Evolutionary conservation across 2,329 filamentous ascomycete species (phyloP), one percentile per base, ranked within the genome.

Genomic region (Colletotrichum falcatum): DNA sequence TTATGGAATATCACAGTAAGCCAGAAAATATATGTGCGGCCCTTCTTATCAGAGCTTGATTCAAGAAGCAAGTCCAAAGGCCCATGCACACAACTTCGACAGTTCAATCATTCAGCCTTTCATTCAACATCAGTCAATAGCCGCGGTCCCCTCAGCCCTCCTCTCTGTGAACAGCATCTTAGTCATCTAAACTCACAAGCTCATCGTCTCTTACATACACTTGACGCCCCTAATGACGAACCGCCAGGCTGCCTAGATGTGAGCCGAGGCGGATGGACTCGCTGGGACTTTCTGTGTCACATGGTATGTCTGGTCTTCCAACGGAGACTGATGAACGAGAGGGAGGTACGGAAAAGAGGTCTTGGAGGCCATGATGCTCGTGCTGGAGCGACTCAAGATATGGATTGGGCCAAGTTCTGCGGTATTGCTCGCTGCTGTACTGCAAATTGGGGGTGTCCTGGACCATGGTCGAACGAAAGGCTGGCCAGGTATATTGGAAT

Each of bases 201-300:
- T 91, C 46, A 94, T 97, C 77, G 84, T 87, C 75, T 84, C 87
- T 0, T 87, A 92, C 81, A 88, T 97, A 79, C 92, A 96, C 83
- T 85, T 83, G 74, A 97, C 94, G 14, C 93, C 93, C 0, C 87
- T 94, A 35, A 83, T 93, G 5, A 95, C 92, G 61, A 92, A 89
- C 80, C 39, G 39, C 39, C 39, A 20, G 39, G 18, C 18, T 0
- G 94, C 96, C 18, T 88, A 87, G 74, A 89, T 90, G 0, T 82
- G 94, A 26, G 96, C 94, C 0, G 91, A 96, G 53, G 94, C 92
- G 0, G 94, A 97, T 79, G 94, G 94, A 0, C 79, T 97, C 75
- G 84, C 93, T 28, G 95, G 93, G 28, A 92, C 92, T 0, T 86
- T 96, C 0, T 93, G 93, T 0, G 77, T 84, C 48, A 83, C 89